Percentiles rank a stretch among this genome's conserved stretches.
Conservation (phyloP, 352 stramenopile species). For the Thraustochytrium sp. region DNA sequence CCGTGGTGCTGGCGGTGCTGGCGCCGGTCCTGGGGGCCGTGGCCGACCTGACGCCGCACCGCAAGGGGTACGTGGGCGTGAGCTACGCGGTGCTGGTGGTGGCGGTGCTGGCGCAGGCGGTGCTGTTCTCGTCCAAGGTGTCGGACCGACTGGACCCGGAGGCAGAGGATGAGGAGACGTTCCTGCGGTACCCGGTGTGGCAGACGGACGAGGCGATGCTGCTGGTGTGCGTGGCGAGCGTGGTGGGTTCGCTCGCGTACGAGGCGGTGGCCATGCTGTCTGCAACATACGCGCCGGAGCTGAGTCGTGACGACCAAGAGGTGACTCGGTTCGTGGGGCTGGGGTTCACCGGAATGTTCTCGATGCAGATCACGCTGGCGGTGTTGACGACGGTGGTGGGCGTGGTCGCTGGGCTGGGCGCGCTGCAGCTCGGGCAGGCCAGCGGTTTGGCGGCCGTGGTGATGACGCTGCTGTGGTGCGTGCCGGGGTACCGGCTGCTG, state of each 20-base stretch:
- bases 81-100: not conserved
- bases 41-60: conserved; percentile 18
- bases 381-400: not conserved
- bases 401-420: not conserved
- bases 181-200: not conserved
- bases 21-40: conserved; percentile 4
- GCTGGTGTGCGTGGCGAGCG: not conserved
- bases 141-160: conserved; percentile 26
- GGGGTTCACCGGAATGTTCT: not conserved
- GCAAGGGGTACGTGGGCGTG: not conserved
- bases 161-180: not conserved
- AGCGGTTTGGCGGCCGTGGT: not conserved
- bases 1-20: conserved; percentile 9
- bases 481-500: not conserved
- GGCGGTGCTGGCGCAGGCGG: not conserved
- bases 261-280: not conserved
- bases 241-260: not conserved
- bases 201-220: conserved; percentile 4
- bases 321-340: conserved; percentile 1
- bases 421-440: not conserved
- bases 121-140: conserved; percentile 17
- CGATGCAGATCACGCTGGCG: conserved; percentile 13
- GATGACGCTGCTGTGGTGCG: not conserved
- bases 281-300: not conserved
- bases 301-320: not conserved